Evolutionary conservation across 768 basidiomycete genomes (phyloP).

Genomic region (Mycena galericulata): DNA sequence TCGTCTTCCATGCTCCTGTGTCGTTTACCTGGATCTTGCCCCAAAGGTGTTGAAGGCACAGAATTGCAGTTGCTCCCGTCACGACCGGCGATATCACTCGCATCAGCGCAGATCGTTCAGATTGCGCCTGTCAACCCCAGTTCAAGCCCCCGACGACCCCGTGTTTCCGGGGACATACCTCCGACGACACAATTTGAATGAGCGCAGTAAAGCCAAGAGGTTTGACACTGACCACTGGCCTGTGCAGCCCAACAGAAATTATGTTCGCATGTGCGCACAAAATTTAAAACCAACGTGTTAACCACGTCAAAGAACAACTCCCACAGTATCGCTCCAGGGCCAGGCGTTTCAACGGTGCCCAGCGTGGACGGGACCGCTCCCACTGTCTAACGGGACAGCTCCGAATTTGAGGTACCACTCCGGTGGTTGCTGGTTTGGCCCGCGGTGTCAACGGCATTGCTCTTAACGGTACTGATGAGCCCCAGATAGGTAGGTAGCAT

Average conservation of each 20-base stretch:
- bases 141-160: no score
- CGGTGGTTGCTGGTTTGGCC: no score
- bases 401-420: background rate
- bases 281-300: background rate
- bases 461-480: no score
- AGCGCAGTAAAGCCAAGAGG: no score
- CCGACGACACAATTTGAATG: no score
- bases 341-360: background rate
- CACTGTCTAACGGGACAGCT: no score
- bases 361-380: background rate
- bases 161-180: no score
- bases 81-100: slow-evolving; percentile 14
- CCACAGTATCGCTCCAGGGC: background rate
- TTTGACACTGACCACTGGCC: no score
- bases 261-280: background rate
- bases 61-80: slow-evolving; percentile 10
- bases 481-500: no score
- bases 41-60: slow-evolving; percentile 15
- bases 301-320: no score
- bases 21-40: slow-evolving; percentile 15
- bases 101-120: slow-evolving; percentile 11
- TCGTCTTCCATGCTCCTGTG: slow-evolving; percentile 8
- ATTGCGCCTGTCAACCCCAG: background rate
- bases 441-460: no score
- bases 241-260: background rate